Percentiles rank a stretch among this genome's conserved stretches.
Evolutionary conservation across 2,329 filamentous ascomycete species (phyloP).

Genomic region (Sclerotinia borealis): DNA sequence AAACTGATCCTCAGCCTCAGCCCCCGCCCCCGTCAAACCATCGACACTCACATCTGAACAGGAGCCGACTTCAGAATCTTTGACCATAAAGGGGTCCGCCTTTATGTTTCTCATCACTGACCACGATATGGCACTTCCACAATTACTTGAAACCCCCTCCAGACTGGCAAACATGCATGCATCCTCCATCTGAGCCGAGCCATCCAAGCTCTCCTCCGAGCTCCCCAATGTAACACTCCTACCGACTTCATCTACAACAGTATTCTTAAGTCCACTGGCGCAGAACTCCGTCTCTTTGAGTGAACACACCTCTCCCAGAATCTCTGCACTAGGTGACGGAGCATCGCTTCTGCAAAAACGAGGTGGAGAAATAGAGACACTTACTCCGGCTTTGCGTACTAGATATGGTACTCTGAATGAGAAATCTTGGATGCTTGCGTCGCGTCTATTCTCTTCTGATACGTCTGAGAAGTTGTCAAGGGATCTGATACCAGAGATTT

Average conservation of each 20-base stretch:
- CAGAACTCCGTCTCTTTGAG: neutral
- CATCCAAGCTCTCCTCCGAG: too few relatives aligned
- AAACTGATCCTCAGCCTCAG: neutral
- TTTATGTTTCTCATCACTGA: neutral
- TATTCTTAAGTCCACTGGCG: neutral
- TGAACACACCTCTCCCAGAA: neutral
- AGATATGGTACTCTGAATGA: neutral
- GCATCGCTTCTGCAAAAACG: neutral
- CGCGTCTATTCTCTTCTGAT: neutral
- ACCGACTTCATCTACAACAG: neutral
- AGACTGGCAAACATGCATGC: neutral
- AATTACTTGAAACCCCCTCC: neutral
- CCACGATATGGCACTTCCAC: neutral
- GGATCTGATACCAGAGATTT: neutral
- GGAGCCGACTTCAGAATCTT: too few relatives aligned
- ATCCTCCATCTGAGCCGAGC: neutral
- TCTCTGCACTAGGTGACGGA: neutral
- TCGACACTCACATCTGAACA: neutral
- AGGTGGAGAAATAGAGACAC: neutral
- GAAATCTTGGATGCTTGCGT: neutral
- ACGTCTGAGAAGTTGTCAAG: neutral
- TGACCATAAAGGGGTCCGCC: neutral
- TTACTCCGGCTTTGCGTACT: neutral
- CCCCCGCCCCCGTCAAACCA: neutral
- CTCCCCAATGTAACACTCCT: neutral